Percentiles rank a stretch among this genome's conserved stretches.
These are phyloP conservation scores for Epichloe coenophiala DNA, from an alignment of 2,329 filamentous ascomycete species.

Conservation along the genomic window DNA sequence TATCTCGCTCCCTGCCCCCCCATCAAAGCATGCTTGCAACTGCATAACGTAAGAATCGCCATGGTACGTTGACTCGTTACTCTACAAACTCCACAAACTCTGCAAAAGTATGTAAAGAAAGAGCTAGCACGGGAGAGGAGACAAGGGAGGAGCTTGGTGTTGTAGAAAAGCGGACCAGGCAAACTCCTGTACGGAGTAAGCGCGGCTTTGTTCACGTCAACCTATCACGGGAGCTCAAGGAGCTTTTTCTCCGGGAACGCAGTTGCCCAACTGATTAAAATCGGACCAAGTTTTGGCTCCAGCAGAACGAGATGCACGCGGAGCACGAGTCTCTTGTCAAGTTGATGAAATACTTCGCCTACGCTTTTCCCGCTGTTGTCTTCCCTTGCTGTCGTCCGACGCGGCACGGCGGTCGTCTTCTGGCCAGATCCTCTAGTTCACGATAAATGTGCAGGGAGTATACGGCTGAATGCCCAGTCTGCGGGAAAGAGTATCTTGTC, in stretches of 20 bases:
- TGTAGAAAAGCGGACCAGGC: slow-evolving; percentile 8
- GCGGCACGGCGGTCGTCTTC: not conserved
- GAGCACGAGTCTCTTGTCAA: slow-evolving; percentile 3
- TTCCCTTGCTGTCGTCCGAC: not conserved
- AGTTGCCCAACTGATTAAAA: not conserved
- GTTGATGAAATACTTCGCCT: slow-evolving; percentile 2
- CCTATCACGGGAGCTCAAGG: slow-evolving; percentile 5
- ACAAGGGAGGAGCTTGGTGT: not conserved
- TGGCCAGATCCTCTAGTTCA: slow-evolving; percentile 10
- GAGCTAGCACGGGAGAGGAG: not conserved
- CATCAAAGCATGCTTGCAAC: too few species aligned
- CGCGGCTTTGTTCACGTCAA: not conserved
- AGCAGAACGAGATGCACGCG: slow-evolving; percentile 3
- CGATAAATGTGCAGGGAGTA: slow-evolving; percentile 48
- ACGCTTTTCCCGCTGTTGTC: not conserved
- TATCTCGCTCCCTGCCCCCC: too few species aligned
- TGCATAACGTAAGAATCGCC: too few species aligned
- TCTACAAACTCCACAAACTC: too few species aligned
- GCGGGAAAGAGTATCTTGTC: slow-evolving; percentile 44
- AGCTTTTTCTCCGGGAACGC: slow-evolving; percentile 7
- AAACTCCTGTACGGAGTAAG: not conserved
- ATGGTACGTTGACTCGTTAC: too few species aligned
- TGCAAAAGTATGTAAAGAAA: not conserved
- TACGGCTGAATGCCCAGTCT: slow-evolving; percentile 42
- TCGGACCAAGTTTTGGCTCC: slow-evolving; percentile 1